Evolutionary conservation across 208 protist species (phyloP).

Genomic region (Angomonas deanei): DNA sequence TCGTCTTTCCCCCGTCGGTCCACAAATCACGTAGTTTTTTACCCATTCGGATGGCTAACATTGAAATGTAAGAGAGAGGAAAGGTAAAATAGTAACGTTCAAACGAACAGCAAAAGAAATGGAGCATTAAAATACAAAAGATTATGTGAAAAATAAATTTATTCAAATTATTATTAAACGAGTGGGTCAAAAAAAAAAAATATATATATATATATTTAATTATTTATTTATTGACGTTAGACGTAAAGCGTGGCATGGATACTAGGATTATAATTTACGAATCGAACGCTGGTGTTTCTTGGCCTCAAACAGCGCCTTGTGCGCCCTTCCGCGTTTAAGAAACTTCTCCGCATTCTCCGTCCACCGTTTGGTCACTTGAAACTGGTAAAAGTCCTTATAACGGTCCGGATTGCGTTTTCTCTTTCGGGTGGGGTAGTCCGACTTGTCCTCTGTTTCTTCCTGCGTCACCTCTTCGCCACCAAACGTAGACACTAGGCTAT

Average conservation of each 20-base stretch:
- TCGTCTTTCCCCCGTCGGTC: constrained; percentile 29
- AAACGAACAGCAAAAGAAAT: constrained; percentile 7
- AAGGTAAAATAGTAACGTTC: constrained; percentile 6
- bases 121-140: constrained; percentile 8
- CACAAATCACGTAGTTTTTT: constrained; percentile 68
- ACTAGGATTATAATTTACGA: constrained; percentile 53
- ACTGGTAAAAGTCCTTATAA: constrained; percentile 80
- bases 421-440: constrained; percentile 63
- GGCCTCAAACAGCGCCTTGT: constrained; percentile 78
- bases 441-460: constrained; percentile 16
- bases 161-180: not conserved
- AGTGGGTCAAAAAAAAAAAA: constrained; percentile 2
- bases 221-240: not conserved
- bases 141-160: not conserved
- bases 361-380: constrained; percentile 84
- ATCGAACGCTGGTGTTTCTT: constrained; percentile 83
- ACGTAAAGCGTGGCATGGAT: not conserved
- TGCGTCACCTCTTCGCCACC: constrained; percentile 36
- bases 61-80: constrained; percentile 3
- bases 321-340: constrained; percentile 56
- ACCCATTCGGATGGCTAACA: not conserved
- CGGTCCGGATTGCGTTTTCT: constrained; percentile 13
- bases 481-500: constrained; percentile 61
- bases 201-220: not conserved
- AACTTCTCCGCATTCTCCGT: constrained; percentile 86